These are phyloP conservation scores for Litsea cubeba DNA, from an alignment of 164 flowering plant genomes.

Conservation along the genomic window DNA sequence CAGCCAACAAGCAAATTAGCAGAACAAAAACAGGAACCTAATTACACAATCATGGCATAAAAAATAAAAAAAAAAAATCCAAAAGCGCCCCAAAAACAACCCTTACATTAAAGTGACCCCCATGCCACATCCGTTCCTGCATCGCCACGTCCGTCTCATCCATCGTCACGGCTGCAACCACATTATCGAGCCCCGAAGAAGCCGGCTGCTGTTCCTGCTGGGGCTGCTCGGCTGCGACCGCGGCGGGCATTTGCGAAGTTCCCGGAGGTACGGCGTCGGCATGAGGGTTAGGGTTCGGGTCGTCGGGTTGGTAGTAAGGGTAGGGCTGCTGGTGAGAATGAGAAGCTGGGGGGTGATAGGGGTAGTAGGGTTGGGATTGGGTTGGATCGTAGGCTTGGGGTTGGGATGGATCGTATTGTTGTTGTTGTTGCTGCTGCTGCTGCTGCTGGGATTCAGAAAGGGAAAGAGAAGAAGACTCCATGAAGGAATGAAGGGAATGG, in stretches of 20 bases:
- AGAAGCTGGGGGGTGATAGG: constrained; percentile 10
- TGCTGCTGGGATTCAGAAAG: constrained; percentile 28
- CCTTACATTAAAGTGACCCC: too few relatives aligned
- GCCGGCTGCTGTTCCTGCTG: constrained; percentile 14
- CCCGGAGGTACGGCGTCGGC: constrained; percentile 12
- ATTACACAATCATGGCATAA: too few relatives aligned
- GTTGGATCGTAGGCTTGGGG: constrained; percentile 24
- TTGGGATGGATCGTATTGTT: constrained; percentile 5
- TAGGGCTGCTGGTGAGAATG: constrained; percentile 15
- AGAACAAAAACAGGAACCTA: too few relatives aligned
- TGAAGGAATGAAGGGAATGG: not conserved
- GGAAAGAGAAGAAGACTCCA: constrained; percentile 25
- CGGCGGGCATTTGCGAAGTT: not conserved
- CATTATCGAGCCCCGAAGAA: constrained; percentile 29
- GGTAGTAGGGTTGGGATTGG: constrained; percentile 6
- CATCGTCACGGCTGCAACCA: constrained; percentile 40
- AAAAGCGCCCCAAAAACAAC: too few relatives aligned
- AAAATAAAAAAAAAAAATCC: too few relatives aligned
- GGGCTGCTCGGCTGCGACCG: not conserved
- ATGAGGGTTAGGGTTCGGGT: constrained; percentile 25
- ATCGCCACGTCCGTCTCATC: constrained; percentile 30
- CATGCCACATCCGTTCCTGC: constrained; percentile 5
- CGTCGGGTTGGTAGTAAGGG: constrained; percentile 22
- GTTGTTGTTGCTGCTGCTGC: constrained; percentile 11
- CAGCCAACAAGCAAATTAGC: too few relatives aligned